Evolutionary conservation across 164 flowering plant genomes (phyloP), one percentile per base, ranked within the genome.

Genomic region (Sextonia rubra): DNA sequence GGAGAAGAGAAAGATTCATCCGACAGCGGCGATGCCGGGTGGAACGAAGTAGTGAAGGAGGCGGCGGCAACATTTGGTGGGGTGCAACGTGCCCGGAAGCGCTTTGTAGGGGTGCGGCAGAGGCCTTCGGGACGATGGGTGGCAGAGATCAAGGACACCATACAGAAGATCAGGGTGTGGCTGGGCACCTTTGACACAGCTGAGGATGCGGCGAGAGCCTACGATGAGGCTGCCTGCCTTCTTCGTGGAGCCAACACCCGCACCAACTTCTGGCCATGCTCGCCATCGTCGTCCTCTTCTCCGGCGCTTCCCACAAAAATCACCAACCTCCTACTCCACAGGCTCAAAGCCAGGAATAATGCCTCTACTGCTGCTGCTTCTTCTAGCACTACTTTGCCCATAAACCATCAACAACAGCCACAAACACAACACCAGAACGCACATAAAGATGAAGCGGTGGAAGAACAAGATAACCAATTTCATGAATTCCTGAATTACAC

Each of bases 71-170:
- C 71, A 30, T 78, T 64, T 29, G 58, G 58, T 15, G 58, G 58
- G n/a, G 76, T 60, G 6, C 75, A 76, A 37, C 71, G 80, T 25
- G 78, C 78, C 4, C 69, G 84, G 52, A 82, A 80, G 71, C 77
- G 84, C 2, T 85, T 70, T 44, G 83, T 85, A 24, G 88, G 86
- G 20, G 88, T 85, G 26, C 76, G 86, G 52, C 88, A 85, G 60
- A 55, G 86, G 75, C 85, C 86, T 1, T 85, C 88, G 1, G 88
- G 88, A 1, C 70, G 86, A 26, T 85, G 87, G 86, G 87, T 85
- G 69, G 87, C 87, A 0, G 58, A 52, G 58, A 85, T 83, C 23
- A 85, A 85, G 69, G 86, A 85, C 73, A 85, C 87, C 1, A 85
- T 83, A 62, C 87, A 85, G 52, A 83, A 85, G 75, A 85, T 85